Evolutionary conservation across 2,329 filamentous ascomycete genomes (phyloP).

Genomic region (Penicillium sp.): DNA sequence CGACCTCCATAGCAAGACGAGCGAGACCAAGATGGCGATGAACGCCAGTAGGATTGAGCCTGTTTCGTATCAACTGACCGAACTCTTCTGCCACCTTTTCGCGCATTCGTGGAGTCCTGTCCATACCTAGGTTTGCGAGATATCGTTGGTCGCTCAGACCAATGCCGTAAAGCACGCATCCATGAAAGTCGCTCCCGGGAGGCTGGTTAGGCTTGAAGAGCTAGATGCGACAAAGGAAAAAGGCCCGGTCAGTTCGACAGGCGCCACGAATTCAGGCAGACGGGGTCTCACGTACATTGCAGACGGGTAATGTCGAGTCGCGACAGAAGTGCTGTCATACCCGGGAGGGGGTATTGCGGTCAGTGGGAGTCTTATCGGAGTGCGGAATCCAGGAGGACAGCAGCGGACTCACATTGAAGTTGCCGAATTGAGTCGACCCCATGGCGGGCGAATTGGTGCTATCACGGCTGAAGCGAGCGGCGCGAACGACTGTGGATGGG

Average conservation of each 20-base stretch:
- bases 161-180: constrained; percentile 76
- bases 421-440: constrained; percentile 57
- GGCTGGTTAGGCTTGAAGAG: constrained; percentile 64
- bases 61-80: constrained; percentile 34
- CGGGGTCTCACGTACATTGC: constrained; percentile 64
- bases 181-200: constrained; percentile 49
- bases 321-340: constrained; percentile 69
- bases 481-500: too few species aligned
- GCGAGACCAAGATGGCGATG: constrained; percentile 67
- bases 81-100: neutral
- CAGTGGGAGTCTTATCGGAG: constrained; percentile 16
- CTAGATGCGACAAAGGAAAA: constrained; percentile 45
- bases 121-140: constrained; percentile 77
- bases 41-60: constrained; percentile 84
- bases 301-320: constrained; percentile 77
- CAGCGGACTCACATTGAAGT: constrained; percentile 52
- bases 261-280: neutral
- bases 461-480: neutral
- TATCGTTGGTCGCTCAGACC: constrained; percentile 61
- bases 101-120: neutral
- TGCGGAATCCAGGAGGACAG: neutral
- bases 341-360: constrained; percentile 23
- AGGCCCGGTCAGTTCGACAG: constrained; percentile 17
- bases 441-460: constrained; percentile 28
- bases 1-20: constrained; percentile 71